A percentile compares a stretch with the other conserved stretches of the same genome.
These are phyloP conservation scores for Blastobotrys aristatus DNA, from an alignment of 1,139 yeast genomes.

Conservation along the genomic window DNA sequence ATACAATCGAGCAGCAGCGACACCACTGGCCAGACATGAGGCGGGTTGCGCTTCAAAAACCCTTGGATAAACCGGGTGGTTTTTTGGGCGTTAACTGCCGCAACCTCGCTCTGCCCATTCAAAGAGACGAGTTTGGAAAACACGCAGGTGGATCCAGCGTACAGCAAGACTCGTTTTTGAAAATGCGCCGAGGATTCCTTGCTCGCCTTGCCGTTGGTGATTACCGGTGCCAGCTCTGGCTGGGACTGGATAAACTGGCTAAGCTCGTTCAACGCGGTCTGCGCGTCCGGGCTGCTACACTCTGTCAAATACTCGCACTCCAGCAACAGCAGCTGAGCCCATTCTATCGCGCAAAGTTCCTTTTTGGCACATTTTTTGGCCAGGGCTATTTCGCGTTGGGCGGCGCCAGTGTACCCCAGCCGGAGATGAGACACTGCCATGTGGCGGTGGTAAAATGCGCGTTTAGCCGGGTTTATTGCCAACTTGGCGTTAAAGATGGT, in stretches of 20 bases:
- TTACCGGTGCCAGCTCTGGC: conserved; percentile 1
- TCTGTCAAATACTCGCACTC: conserved; percentile 18
- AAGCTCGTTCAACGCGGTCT: conserved; percentile 11
- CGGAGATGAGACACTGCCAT: conserved; percentile 14
- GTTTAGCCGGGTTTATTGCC: not conserved
- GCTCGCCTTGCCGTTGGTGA: conserved; percentile 16
- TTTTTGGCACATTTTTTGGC: conserved; percentile 1
- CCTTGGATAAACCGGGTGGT: conserved; percentile 21
- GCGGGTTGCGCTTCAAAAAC: conserved; percentile 17
- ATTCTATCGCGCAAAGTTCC: conserved; percentile 1
- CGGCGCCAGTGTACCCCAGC: conserved; percentile 22
- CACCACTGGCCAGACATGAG: conserved; percentile 19
- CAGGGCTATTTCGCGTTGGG: conserved; percentile 14
- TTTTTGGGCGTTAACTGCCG: conserved; percentile 20
- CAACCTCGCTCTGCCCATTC: conserved; percentile 19
- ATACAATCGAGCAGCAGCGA: conserved; percentile 21
- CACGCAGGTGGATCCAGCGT: conserved; percentile 17
- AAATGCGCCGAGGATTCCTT: conserved; percentile 20
- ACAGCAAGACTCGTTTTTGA: conserved; percentile 18
- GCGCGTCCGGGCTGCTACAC: conserved; percentile 12
- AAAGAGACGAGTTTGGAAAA: conserved; percentile 16
- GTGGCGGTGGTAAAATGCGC: conserved; percentile 3
- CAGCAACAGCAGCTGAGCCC: conserved; percentile 9
- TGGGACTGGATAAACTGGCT: conserved; percentile 14
- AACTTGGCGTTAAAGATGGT: not conserved